Base-by-base conservation (phyloP, 352 stramenopile genomes). In the Sclerospora graminicola region DNA sequence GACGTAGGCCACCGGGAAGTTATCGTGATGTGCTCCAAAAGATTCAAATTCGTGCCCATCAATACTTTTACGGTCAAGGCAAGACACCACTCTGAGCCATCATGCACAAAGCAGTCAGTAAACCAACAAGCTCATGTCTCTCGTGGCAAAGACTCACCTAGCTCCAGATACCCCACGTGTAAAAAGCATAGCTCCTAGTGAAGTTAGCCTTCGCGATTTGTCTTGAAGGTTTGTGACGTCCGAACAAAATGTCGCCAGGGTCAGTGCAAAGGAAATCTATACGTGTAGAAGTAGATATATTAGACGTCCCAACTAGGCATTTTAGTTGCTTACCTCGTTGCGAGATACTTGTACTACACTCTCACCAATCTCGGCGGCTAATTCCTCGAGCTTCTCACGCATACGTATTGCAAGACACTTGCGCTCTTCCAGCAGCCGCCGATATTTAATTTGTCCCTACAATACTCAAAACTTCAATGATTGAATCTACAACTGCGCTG, bases 141-240 rank as follows among this genome's bases (percentile, higher is more conserved):
- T 14, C 4, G 14, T 2, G 45, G 41, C n/a, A 19, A 14, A 9
- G 51, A 38, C 50, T 54, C 52, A 84, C 39, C 95, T 64, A 30
- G 91, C 97, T 21, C 96, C 96, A 18, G 89, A 98, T 6, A 99
- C 87, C 47, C 92, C 95, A 16, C 96, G 80, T 20, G 81, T 92
- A 67, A 99, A 99, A 9, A 99, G 79, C 95, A 99, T 99, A n/a
- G 94, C 92, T 13, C 96, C 96, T 52, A 99, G 94, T 59, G 94
- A 86, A 20, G 83, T 91, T 30, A 82, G 62, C 27, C 75, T 45
- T 33, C 50, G 59, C 15, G 66, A 59, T 28, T 58, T 61, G 5
- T 72, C 55, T n/a, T 49, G 33, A 0, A 53, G 34, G 32, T 82
- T 61, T 2, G 8, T 26, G 2, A 45, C 9, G 18, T 59, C 32